These are phyloP conservation scores for Proliferodiscus dingleyae DNA, from an alignment of 2,329 filamentous ascomycete species.

Conservation along the genomic window DNA sequence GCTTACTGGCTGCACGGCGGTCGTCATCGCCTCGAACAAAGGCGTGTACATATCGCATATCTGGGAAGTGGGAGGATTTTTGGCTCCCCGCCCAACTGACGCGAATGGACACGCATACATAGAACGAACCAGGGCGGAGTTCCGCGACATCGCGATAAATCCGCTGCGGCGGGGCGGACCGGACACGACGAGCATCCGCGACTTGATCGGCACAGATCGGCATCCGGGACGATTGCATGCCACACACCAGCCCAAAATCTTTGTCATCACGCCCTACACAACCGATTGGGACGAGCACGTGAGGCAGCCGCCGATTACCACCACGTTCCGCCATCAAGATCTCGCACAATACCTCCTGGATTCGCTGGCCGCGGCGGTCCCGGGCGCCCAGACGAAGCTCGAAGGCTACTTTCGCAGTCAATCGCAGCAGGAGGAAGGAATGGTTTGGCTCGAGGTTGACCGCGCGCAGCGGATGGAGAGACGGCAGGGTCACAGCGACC, in stretches of 20 bases:
- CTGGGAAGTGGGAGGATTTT: not conserved
- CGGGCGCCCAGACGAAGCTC: not conserved
- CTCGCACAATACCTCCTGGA: not conserved
- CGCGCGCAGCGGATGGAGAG: not conserved
- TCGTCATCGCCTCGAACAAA: constrained; percentile 1
- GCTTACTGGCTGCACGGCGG: not conserved
- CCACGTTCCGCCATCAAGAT: not conserved
- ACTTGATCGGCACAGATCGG: not conserved
- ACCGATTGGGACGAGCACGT: not conserved
- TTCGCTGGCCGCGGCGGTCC: not conserved
- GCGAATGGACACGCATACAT: not conserved
- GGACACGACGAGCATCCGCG: not conserved
- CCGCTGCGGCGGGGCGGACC: not conserved
- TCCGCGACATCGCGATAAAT: not conserved
- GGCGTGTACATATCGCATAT: constrained; percentile 1
- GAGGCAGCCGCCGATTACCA: not conserved
- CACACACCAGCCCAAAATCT: not conserved
- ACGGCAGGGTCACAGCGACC: not conserved
- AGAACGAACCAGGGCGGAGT: not conserved
- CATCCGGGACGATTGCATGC: not conserved
- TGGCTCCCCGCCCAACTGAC: not conserved
- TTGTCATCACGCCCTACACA: not conserved
- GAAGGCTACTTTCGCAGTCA: not conserved
- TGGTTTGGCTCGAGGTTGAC: not conserved
- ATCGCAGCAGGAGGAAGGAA: not conserved